phyloP scores from a whole-genome alignment of 441 rosid species.

The Jatropha podagrica region DNA sequence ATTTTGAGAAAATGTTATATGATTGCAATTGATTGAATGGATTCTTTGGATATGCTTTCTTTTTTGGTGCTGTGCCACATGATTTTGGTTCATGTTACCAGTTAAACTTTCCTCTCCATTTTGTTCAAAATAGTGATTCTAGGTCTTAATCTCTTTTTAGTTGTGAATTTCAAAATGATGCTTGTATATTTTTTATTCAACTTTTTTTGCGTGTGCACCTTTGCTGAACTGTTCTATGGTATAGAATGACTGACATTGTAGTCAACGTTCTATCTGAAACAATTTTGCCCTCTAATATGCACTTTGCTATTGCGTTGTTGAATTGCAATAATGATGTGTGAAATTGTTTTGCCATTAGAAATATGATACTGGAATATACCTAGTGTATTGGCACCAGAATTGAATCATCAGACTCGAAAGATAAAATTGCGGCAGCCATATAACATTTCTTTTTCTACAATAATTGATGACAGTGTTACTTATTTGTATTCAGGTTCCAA shows the following conservation, averaged over 20 bases:
- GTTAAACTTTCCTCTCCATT: not conserved
- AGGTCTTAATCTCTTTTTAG: not conserved
- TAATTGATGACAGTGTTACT: conserved; percentile 18
- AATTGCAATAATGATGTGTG: not conserved
- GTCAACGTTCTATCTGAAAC: not conserved
- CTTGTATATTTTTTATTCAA: not conserved
- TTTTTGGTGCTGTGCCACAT: not conserved
- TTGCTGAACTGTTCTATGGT: not conserved
- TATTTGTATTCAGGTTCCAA: conserved; percentile 73
- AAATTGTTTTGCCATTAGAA: not conserved
- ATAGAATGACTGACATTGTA: not conserved
- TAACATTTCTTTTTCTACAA: not conserved
- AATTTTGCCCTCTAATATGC: not conserved
- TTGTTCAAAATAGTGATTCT: not conserved
- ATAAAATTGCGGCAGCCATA: not conserved
- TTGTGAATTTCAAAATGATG: not conserved
- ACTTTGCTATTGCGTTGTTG: conserved; percentile 1
- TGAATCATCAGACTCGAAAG: not conserved
- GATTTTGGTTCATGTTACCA: not conserved
- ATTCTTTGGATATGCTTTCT: not conserved
- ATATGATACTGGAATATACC: not conserved
- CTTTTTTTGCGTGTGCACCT: conserved; percentile 6
- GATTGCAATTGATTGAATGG: not conserved
- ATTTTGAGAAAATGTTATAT: not conserved
- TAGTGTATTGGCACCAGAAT: not conserved